A percentile compares a stretch with the other conserved stretches of the same genome.
phyloP scores from a whole-genome alignment of 208 protist genomes.

The Ichthyophonus hoferi region DNA sequence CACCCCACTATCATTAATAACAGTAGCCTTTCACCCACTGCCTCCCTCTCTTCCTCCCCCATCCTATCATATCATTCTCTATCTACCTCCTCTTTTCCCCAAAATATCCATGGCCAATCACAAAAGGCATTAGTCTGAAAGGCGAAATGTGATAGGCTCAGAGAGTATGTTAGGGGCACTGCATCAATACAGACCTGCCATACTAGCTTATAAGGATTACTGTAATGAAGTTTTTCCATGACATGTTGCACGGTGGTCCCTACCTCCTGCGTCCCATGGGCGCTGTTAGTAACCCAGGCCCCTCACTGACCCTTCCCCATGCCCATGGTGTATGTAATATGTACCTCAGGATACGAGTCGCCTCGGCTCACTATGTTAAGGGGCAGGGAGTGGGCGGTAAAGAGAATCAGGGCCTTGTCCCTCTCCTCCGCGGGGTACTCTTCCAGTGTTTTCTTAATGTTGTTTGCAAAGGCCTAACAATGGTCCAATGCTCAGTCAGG shows the following conservation, averaged over 20 bases:
- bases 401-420: conserved; percentile 54
- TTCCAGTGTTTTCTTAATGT: conserved; percentile 31
- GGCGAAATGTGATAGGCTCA: no score
- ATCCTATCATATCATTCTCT: no score
- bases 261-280: conserved; percentile 47
- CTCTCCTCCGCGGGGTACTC: conserved; percentile 24
- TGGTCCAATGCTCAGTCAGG: neutral
- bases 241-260: conserved; percentile 54
- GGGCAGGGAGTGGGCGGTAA: conserved; percentile 68
- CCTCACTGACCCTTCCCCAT: neutral
- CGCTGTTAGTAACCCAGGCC: no score
- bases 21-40: no score
- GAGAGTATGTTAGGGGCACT: no score
- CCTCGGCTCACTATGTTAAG: conserved; percentile 59
- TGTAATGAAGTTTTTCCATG: conserved; percentile 46
- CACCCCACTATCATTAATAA: no score
- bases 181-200: conserved; percentile 49
- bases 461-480: conserved; percentile 20
- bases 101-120: no score
- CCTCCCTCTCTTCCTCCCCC: no score
- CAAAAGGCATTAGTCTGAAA: no score
- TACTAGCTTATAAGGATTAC: conserved; percentile 43
- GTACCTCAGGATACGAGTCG: conserved; percentile 56
- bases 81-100: no score
- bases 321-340: neutral